phyloP scores from a whole-genome alignment of 2,329 filamentous ascomycete species.

The Cadophora sp. region DNA sequence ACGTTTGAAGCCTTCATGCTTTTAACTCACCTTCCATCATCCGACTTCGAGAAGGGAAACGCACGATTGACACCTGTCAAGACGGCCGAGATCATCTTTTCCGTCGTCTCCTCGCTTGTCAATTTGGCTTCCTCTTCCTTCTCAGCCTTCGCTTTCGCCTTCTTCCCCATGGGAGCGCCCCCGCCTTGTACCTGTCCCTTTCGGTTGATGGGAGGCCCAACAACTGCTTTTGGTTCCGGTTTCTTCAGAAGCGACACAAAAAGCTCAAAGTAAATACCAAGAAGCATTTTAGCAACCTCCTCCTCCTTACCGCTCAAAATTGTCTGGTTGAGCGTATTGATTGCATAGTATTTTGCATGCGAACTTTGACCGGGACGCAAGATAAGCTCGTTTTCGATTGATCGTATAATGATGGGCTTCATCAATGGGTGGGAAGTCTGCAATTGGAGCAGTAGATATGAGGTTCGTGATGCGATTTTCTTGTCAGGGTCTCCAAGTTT shows the following conservation, averaged over 20 bases:
- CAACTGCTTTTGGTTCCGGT: constrained; percentile 47
- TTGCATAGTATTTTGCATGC: constrained; percentile 92
- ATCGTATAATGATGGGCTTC: constrained; percentile 86
- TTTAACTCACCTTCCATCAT: constrained; percentile 68
- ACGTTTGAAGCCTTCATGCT: not conserved
- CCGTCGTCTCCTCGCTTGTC: constrained; percentile 60
- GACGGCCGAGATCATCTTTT: constrained; percentile 91
- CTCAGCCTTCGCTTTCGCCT: constrained; percentile 51
- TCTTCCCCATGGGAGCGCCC: constrained; percentile 57
- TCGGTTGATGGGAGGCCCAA: constrained; percentile 53
- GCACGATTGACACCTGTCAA: constrained; percentile 95
- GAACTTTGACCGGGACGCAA: constrained; percentile 86
- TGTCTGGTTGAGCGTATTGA: constrained; percentile 97
- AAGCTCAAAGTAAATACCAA: constrained; percentile 90
- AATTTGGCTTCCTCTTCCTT: constrained; percentile 49
- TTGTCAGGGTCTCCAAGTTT: constrained; percentile 95
- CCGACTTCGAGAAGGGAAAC: constrained; percentile 87
- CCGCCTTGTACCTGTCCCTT: constrained; percentile 60
- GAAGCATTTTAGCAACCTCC: constrained; percentile 76
- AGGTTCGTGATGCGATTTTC: constrained; percentile 93
- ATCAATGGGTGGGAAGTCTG: constrained; percentile 89
- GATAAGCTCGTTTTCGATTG: constrained; percentile 86
- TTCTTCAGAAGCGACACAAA: constrained; percentile 83
- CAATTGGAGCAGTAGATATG: constrained; percentile 91
- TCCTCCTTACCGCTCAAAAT: constrained; percentile 87